These are phyloP conservation scores for Verticillium albo-atrum DNA, from an alignment of 2,329 filamentous ascomycete species.

Conservation along the genomic window DNA sequence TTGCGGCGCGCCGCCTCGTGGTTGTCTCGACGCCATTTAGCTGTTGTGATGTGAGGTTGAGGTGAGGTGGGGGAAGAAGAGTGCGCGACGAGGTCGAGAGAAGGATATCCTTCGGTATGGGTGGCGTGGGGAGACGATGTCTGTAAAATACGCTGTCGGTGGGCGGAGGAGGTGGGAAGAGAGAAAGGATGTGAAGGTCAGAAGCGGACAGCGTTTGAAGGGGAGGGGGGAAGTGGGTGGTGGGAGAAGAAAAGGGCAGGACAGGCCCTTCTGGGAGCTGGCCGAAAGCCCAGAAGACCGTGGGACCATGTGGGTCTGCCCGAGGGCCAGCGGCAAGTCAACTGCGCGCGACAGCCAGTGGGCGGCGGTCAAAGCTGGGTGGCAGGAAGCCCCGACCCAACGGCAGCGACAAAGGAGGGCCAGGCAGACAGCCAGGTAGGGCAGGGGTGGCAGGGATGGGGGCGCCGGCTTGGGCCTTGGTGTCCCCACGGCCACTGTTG, in stretches of 20 bases:
- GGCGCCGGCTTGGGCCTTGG: neutral
- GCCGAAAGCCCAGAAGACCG: too few species aligned
- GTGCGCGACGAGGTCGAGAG: slow-evolving; percentile 1
- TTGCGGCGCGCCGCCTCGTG: slow-evolving; percentile 29
- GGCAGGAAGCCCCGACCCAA: neutral
- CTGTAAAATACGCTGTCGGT: neutral
- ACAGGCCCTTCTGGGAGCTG: neutral
- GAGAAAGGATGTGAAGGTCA: slow-evolving; percentile 16
- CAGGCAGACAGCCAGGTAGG: neutral
- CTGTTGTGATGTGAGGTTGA: slow-evolving; percentile 13
- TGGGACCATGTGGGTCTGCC: neutral
- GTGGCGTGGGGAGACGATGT: slow-evolving; percentile 7
- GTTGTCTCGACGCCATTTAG: slow-evolving; percentile 35
- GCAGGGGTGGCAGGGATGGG: neutral
- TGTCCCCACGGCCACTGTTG: slow-evolving; percentile 1
- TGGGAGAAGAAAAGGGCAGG: slow-evolving; percentile 21
- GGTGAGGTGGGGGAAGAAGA: slow-evolving; percentile 9
- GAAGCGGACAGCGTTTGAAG: slow-evolving; percentile 18
- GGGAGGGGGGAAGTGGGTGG: slow-evolving; percentile 17
- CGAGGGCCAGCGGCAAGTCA: slow-evolving; percentile 6
- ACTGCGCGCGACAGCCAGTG: slow-evolving; percentile 3
- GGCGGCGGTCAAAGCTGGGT: neutral
- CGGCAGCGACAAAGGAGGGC: neutral
- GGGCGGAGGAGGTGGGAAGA: slow-evolving; percentile 10
- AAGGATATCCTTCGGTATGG: slow-evolving; percentile 3